These are phyloP conservation scores for Cryptococcus hybrid DNA, from an alignment of 1,284 basidiomycete genomes.

Conservation along the genomic window DNA sequence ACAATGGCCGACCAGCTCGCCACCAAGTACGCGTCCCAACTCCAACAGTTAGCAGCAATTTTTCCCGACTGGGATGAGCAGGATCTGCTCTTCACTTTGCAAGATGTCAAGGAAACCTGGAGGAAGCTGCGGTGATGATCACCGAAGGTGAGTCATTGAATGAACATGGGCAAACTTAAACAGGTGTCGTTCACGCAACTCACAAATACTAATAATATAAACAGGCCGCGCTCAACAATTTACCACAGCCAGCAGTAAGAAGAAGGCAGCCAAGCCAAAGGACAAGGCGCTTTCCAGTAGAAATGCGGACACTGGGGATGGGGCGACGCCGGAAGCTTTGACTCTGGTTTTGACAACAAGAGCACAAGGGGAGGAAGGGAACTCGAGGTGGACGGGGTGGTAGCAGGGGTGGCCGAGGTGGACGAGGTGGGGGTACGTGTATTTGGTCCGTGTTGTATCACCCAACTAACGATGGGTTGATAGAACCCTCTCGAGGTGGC, in stretches of 20 bases:
- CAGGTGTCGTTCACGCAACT: neutral
- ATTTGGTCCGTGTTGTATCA: neutral
- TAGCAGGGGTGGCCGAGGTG: constrained; percentile 43
- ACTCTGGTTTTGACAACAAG: constrained; percentile 25
- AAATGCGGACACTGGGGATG: constrained; percentile 47
- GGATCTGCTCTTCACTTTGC: constrained; percentile 46
- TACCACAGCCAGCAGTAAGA: constrained; percentile 47
- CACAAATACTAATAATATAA: neutral
- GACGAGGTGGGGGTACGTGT: constrained; percentile 33
- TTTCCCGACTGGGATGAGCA: constrained; percentile 51
- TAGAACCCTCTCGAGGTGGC: constrained; percentile 35
- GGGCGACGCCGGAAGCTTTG: constrained; percentile 7
- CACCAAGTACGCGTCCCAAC: constrained; percentile 42
- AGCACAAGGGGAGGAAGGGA: constrained; percentile 32
- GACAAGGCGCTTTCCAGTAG: constrained; percentile 36
- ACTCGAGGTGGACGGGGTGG: constrained; percentile 42
- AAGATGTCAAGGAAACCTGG: constrained; percentile 48
- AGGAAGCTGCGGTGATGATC: constrained; percentile 49
- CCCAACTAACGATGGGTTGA: neutral
- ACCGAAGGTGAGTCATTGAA: constrained; percentile 43
- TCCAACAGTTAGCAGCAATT: constrained; percentile 43
- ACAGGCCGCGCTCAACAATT: constrained; percentile 51
- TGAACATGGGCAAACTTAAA: neutral
- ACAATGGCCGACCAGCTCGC: constrained; percentile 37
- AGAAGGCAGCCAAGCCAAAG: constrained; percentile 39